Evolutionary conservation across 2,329 filamentous ascomycete genomes (phyloP).

Genomic region (Colletotrichum shisoi): DNA sequence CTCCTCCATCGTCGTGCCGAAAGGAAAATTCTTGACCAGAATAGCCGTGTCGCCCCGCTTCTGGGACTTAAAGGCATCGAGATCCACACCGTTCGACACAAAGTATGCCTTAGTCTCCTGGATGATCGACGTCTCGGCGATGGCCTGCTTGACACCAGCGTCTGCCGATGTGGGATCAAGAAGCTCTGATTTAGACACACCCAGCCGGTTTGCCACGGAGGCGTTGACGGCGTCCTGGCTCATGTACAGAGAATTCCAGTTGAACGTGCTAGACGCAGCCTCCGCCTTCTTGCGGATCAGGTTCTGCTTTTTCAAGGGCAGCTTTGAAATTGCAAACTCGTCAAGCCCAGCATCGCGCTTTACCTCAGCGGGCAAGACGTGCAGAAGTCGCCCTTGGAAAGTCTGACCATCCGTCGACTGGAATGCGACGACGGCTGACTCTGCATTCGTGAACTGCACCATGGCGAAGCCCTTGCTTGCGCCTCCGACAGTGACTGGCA

Average conservation of each 20-base stretch:
- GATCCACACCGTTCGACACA: slow-evolving; percentile 82
- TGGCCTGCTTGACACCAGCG: slow-evolving; percentile 93
- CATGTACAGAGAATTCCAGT: slow-evolving; percentile 99
- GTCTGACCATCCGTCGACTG: slow-evolving; percentile 80
- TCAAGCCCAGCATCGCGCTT: slow-evolving; percentile 85
- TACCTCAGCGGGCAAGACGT: slow-evolving; percentile 83
- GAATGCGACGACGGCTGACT: slow-evolving; percentile 80
- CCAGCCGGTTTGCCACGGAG: slow-evolving; percentile 84
- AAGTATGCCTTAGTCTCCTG: slow-evolving; percentile 97
- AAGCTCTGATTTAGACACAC: slow-evolving; percentile 88
- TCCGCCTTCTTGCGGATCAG: slow-evolving; percentile 85
- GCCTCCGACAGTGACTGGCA: slow-evolving; percentile 77
- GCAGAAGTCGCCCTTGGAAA: slow-evolving; percentile 91
- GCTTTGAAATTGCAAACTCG: slow-evolving; percentile 86
- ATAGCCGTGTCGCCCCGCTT: slow-evolving; percentile 87
- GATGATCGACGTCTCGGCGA: slow-evolving; percentile 94
- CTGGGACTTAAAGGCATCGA: slow-evolving; percentile 87
- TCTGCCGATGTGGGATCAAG: slow-evolving; percentile 95
- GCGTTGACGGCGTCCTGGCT: slow-evolving; percentile 94
- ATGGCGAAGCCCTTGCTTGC: slow-evolving; percentile 90
- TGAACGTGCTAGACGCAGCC: slow-evolving; percentile 78
- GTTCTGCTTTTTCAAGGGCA: slow-evolving; percentile 94
- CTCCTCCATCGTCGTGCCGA: slow-evolving; percentile 80
- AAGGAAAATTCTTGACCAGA: slow-evolving; percentile 93
- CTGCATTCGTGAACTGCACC: slow-evolving; percentile 76